Evolutionary conservation across 169 alveolate genomes (phyloP), one percentile per base, ranked within the genome.

Genomic region (Babesia divergens): DNA sequence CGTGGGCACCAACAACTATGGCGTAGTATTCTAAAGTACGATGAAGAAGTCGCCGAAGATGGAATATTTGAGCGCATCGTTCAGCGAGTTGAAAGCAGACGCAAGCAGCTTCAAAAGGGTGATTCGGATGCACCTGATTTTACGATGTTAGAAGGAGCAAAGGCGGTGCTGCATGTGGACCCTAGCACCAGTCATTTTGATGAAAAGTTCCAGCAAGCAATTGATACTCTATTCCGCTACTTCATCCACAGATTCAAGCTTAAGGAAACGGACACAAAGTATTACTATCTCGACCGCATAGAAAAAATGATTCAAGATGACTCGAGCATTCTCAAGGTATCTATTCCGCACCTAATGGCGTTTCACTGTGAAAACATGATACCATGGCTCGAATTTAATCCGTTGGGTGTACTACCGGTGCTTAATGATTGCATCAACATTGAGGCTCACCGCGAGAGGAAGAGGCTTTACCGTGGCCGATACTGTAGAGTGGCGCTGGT

Each of bases 261-360:
- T 26, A 77, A 71, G 42, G 90, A 76, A 29, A 56, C 59, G 64
- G 87, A 65, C 51, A 82, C 66, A 9, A 75, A 68, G 47, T 86
- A 88, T 62, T 90, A 91, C 65, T 91, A 91, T 66, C 62, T 87
- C 40, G 91, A 83, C 28, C 89, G 84, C 43, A 90, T 91, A 3
- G 91, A 84, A 42, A 91, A 90, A 28, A 91, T 91, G 95, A 91
- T 91, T 20, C 82, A 87, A 68, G 94, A 91, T 54, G 95, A 91
- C 44, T 74, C 87, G 42, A 86, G 88, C 35, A 90, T 89, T 8
- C 74, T 91, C 46, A 77, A 72, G 32, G 91, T 91, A 7, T 89
- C 94, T 52, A 94, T 91, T 5, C 87, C 75, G 50, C 95, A 91
- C 79, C 55, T 89, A 59, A 65, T 89, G 81, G 83, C 83, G 42